Conservation (phyloP, 108 stramenopile genomes). For the Nitzschia sp. region DNA sequence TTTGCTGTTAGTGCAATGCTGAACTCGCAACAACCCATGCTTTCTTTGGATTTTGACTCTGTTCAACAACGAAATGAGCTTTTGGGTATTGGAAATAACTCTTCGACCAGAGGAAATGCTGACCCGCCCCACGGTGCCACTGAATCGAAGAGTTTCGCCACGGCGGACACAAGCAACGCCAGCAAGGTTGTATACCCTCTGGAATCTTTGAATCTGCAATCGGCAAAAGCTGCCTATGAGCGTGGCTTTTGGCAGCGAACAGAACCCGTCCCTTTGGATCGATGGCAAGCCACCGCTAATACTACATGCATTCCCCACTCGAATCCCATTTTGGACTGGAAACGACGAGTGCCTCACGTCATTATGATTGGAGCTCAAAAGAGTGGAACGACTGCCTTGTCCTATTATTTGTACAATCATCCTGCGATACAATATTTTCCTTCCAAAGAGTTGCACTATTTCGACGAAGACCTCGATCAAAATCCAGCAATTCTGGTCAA, state of each 20-base stretch:
- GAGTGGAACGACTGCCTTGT: slow-evolving; percentile 87
- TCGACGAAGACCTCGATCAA: slow-evolving; percentile 83
- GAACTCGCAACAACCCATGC: no score
- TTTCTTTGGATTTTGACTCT: no score
- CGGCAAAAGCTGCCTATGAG: slow-evolving; percentile 2
- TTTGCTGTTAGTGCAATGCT: no score
- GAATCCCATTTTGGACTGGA: neutral
- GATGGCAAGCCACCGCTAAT: slow-evolving; percentile 10
- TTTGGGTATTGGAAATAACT: no score
- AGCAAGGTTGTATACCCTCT: slow-evolving; percentile 10
- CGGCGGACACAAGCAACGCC: no score
- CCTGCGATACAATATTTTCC: slow-evolving; percentile 60
- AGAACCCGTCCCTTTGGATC: slow-evolving; percentile 6
- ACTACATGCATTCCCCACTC: slow-evolving; percentile 12
- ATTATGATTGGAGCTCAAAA: slow-evolving; percentile 87
- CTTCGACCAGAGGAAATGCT: no score
- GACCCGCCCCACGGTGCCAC: no score
- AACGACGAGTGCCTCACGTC: slow-evolving; percentile 30
- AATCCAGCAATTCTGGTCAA: neutral
- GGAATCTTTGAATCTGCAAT: neutral
- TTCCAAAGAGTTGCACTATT: slow-evolving; percentile 85
- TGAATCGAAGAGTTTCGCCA: no score
- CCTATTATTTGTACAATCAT: slow-evolving; percentile 86
- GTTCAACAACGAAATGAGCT: no score
- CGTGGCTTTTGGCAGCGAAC: slow-evolving; percentile 16